Conservation (phyloP, 2,329 filamentous ascomycete species). For the Sordariomycetes sp. region DNA sequence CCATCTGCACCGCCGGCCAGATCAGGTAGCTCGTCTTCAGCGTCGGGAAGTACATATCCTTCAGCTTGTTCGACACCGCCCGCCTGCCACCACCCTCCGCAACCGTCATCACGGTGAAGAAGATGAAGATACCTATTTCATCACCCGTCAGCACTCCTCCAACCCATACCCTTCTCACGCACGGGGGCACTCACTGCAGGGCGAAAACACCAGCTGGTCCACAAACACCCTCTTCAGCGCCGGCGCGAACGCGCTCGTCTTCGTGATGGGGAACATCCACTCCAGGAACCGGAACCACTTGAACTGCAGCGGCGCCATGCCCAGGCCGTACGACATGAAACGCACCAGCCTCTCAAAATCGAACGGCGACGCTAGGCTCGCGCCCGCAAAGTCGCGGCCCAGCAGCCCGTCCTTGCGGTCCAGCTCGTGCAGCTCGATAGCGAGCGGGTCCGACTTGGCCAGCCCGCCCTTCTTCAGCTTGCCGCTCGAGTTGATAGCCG, state of each 20-base stretch:
- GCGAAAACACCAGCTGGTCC: constrained; percentile 90
- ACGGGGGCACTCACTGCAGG: constrained; percentile 39
- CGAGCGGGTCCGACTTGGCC: constrained; percentile 58
- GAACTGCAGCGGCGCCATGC: constrained; percentile 92
- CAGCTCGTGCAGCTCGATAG: constrained; percentile 82
- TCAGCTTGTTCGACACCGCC: constrained; percentile 73
- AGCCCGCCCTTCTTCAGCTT: constrained; percentile 49
- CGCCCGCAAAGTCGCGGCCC: constrained; percentile 19
- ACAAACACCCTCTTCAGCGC: constrained; percentile 84
- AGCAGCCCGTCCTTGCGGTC: constrained; percentile 55
- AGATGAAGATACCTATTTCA: constrained; percentile 53
- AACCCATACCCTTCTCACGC: not conserved
- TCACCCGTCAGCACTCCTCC: not conserved
- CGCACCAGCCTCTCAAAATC: constrained; percentile 90
- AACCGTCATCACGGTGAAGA: constrained; percentile 95
- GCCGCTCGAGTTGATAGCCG: constrained; percentile 62
- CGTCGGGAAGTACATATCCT: constrained; percentile 87
- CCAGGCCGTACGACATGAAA: constrained; percentile 96
- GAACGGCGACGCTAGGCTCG: constrained; percentile 65
- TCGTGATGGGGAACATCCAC: constrained; percentile 72
- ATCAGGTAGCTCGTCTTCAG: constrained; percentile 92
- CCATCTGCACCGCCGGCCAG: constrained; percentile 90
- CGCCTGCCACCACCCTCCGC: constrained; percentile 82
- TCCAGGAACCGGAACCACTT: constrained; percentile 89
- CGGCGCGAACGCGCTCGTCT: constrained; percentile 60